phyloP scores from a whole-genome alignment of 768 basidiomycete genomes.

The Boletus eberwhitei region DNA sequence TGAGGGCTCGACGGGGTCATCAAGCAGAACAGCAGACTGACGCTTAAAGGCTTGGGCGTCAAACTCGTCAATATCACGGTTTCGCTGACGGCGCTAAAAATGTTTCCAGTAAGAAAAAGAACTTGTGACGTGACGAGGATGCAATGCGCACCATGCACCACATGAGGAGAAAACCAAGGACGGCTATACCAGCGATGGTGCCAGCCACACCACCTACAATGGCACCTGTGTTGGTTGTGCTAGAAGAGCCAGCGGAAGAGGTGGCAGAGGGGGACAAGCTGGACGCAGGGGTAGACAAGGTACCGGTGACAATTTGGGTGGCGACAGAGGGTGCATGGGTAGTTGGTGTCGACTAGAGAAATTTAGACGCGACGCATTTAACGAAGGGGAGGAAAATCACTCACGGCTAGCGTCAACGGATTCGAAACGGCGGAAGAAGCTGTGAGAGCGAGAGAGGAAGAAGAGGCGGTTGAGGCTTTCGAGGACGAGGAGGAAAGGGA shows the following conservation, averaged over 20 bases:
- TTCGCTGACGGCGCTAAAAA: slow-evolving; percentile 42
- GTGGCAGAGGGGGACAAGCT: slow-evolving; percentile 19
- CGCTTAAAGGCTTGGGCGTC: slow-evolving; percentile 58
- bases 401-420: slow-evolving; percentile 14
- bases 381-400: slow-evolving; percentile 1
- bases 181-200: slow-evolving; percentile 41
- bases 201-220: slow-evolving; percentile 45
- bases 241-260: slow-evolving; percentile 33
- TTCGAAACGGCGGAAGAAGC: slow-evolving; percentile 6
- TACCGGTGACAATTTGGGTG: background rate
- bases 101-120: slow-evolving; percentile 3
- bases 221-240: slow-evolving; percentile 30
- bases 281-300: background rate
- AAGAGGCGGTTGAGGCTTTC: background rate
- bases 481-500: slow-evolving; percentile 1
- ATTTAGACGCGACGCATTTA: background rate
- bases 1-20: slow-evolving; percentile 45
- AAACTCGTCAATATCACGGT: slow-evolving; percentile 42
- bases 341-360: background rate
- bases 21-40: slow-evolving; percentile 56
- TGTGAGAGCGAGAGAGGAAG: slow-evolving; percentile 3
- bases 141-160: slow-evolving; percentile 44
- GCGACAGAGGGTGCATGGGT: background rate
- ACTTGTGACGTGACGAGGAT: background rate
- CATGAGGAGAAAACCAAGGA: slow-evolving; percentile 38